Conservation (phyloP, 2,329 filamentous ascomycete species). For the Aspergillus sp. region DNA sequence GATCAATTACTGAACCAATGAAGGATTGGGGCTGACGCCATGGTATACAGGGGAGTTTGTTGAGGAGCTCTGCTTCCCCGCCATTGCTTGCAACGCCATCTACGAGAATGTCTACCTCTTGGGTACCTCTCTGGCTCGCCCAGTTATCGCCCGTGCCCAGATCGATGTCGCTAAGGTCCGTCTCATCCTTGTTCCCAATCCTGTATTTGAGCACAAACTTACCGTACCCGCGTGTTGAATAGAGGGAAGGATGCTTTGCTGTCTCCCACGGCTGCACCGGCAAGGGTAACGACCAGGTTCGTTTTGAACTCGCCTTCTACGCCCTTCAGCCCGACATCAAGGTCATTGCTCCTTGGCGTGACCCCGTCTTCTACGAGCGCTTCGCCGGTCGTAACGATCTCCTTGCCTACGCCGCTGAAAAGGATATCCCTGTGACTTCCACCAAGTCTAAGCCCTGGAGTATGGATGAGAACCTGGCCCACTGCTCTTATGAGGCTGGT, state of each 20-base stretch:
- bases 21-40: background rate
- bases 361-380: slow-evolving; percentile 49
- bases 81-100: slow-evolving; percentile 63
- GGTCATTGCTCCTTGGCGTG: slow-evolving; percentile 51
- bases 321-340: slow-evolving; percentile 50
- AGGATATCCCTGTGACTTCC: slow-evolving; percentile 48
- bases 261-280: slow-evolving; percentile 49
- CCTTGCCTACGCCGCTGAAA: slow-evolving; percentile 49
- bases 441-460: slow-evolving; percentile 53
- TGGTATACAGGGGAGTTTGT: slow-evolving; percentile 60
- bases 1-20: background rate
- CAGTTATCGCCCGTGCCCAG: slow-evolving; percentile 50
- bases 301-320: slow-evolving; percentile 53
- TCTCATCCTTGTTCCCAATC: background rate
- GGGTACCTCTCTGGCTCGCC: slow-evolving; percentile 48
- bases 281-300: slow-evolving; percentile 51
- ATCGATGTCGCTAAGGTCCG: slow-evolving; percentile 29
- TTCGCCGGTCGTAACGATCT: slow-evolving; percentile 51
- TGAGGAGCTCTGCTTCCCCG: slow-evolving; percentile 76
- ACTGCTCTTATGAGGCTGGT: slow-evolving; percentile 73
- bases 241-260: slow-evolving; percentile 46
- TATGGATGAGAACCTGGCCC: slow-evolving; percentile 64
- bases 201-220: background rate
- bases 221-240: background rate
- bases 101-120: slow-evolving; percentile 68